Conservation (phyloP, 2,329 filamentous ascomycete species). For the Alternaria novae-zelandiae region DNA sequence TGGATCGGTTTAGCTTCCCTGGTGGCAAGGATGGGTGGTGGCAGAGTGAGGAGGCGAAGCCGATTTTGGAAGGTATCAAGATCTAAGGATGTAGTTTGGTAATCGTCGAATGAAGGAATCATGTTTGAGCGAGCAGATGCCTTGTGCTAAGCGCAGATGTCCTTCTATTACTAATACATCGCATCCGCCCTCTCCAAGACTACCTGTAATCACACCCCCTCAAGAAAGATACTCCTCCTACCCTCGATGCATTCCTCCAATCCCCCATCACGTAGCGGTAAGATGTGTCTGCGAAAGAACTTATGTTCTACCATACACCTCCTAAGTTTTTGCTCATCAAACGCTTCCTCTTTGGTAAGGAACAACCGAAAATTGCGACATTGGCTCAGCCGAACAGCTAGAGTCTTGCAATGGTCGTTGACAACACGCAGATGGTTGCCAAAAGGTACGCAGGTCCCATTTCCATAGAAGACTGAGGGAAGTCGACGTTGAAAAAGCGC, state of each 20-base stretch:
- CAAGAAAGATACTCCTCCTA: background rate
- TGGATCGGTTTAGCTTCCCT: conserved; percentile 79
- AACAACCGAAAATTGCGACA: background rate
- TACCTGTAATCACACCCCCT: background rate
- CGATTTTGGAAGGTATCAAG: conserved; percentile 68
- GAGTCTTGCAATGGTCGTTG: background rate
- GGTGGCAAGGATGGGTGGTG: conserved; percentile 84
- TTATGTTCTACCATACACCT: background rate
- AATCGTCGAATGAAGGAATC: background rate
- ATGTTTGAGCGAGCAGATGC: background rate
- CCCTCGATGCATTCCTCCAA: background rate
- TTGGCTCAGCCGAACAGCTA: background rate
- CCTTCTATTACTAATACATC: background rate
- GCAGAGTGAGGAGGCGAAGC: conserved; percentile 78
- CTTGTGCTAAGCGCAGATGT: background rate
- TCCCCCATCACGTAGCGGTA: background rate
- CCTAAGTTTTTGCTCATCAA: background rate
- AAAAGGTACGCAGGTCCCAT: background rate
- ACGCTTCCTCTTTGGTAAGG: background rate
- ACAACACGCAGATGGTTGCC: background rate
- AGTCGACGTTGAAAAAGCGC: background rate
- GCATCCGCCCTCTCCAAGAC: background rate
- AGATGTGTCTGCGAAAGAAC: background rate
- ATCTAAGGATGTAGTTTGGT: conserved; percentile 35
- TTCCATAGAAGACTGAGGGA: background rate